Conservation (phyloP, 2,329 filamentous ascomycete species). For the Rutstroemia sp. region DNA sequence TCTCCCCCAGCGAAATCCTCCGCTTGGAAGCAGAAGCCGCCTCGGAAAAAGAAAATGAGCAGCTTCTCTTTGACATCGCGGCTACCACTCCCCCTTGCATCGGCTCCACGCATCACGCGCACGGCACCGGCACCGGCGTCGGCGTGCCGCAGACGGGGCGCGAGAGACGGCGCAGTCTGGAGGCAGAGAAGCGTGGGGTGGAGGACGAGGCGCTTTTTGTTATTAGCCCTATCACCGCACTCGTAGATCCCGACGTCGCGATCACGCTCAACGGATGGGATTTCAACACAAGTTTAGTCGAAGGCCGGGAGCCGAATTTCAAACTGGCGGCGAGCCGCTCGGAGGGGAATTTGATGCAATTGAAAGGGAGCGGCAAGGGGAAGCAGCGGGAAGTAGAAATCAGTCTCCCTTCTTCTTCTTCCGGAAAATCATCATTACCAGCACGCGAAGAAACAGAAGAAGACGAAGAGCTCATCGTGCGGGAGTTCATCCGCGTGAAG, state of each 20-base stretch:
- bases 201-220: conserved; percentile 6
- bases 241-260: not conserved
- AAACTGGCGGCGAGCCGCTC: not conserved
- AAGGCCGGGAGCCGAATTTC: no score
- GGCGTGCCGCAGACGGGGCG: not conserved
- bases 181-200: conserved; percentile 2
- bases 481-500: conserved; percentile 3
- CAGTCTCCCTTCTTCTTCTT: no score
- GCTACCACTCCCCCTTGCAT: conserved; percentile 2
- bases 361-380: not conserved
- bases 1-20: not conserved
- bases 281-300: no score
- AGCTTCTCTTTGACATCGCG: conserved; percentile 3
- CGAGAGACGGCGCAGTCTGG: conserved; percentile 2
- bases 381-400: not conserved
- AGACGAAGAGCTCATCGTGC: not conserved
- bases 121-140: not conserved
- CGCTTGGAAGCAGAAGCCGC: not conserved
- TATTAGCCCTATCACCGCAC: not conserved
- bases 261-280: no score
- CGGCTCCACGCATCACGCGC: not conserved
- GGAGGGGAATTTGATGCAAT: no score
- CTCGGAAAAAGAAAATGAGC: not conserved
- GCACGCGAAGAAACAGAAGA: conserved; percentile 3
- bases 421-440: not conserved